A percentile compares a stretch with the other conserved stretches of the same genome.
Conservation (phyloP, 306 rosid genomes). For the Fragaria nilgerrensis region DNA sequence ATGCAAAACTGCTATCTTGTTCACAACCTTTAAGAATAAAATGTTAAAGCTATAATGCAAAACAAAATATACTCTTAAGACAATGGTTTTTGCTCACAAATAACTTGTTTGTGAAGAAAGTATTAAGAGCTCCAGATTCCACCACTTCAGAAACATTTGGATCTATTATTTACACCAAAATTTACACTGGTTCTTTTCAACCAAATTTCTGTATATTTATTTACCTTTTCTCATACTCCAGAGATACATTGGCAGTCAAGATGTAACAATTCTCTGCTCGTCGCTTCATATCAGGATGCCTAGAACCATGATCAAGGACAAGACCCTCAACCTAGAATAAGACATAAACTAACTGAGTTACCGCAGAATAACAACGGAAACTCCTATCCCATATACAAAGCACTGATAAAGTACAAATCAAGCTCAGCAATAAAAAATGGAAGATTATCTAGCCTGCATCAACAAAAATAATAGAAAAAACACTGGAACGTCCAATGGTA, state of each 20-base stretch:
- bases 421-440: background rate
- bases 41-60: background rate
- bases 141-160: background rate
- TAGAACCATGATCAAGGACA: constrained; percentile 98
- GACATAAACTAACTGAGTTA: constrained; percentile 13
- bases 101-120: background rate
- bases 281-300: constrained; percentile 99
- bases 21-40: background rate
- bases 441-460: background rate
- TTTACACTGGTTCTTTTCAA: background rate
- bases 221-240: constrained; percentile 96
- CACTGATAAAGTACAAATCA: background rate
- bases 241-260: constrained; percentile 81
- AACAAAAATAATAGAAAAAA: background rate
- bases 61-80: background rate
- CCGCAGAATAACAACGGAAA: background rate
- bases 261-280: constrained; percentile 88
- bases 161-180: background rate
- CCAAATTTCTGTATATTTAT: background rate
- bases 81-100: background rate
- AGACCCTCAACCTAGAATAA: constrained; percentile 86
- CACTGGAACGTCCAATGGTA: background rate
- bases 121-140: background rate
- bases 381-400: background rate
- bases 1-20: background rate